phyloP scores from a whole-genome alignment of 495 filamentous ascomycete genomes.

The Aeminium ludgeri region DNA sequence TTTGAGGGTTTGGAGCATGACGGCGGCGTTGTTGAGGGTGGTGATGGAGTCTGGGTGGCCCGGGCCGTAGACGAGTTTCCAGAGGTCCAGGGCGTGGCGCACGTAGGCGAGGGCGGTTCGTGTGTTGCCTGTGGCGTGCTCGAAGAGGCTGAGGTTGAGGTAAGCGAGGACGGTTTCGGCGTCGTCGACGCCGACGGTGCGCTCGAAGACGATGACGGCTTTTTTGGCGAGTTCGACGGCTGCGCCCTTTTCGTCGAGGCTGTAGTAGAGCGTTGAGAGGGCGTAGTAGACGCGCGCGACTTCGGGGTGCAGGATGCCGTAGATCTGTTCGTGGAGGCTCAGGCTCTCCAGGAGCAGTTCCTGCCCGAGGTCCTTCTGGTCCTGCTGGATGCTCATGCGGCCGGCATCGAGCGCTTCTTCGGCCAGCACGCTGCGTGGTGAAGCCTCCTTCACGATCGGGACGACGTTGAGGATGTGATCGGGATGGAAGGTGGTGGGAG shows the following conservation, averaged over 20 bases:
- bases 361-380: slow-evolving; percentile 89
- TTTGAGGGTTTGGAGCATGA: slow-evolving; percentile 92
- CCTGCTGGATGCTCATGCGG: slow-evolving; percentile 81
- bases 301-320: slow-evolving; percentile 92
- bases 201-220: slow-evolving; percentile 86
- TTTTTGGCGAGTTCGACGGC: slow-evolving; percentile 93
- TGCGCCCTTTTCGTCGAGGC: slow-evolving; percentile 85
- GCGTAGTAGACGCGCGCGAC: slow-evolving; percentile 90
- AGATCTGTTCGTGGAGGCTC: slow-evolving; percentile 96
- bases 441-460: slow-evolving; percentile 84
- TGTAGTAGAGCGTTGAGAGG: slow-evolving; percentile 86
- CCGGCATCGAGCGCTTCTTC: slow-evolving; percentile 94
- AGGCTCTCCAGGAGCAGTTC: slow-evolving; percentile 89
- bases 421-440: slow-evolving; percentile 67
- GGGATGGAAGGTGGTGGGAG: slow-evolving; percentile 49
- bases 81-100: slow-evolving; percentile 82
- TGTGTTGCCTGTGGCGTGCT: slow-evolving; percentile 80
- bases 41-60: slow-evolving; percentile 96
- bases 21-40: slow-evolving; percentile 94
- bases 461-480: slow-evolving; percentile 86
- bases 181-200: slow-evolving; percentile 86
- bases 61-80: slow-evolving; percentile 89
- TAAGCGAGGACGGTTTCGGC: slow-evolving; percentile 86
- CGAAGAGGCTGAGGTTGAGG: slow-evolving; percentile 88
- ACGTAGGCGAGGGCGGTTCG: slow-evolving; percentile 67